Evolutionary conservation across 2,329 filamentous ascomycete genomes (phyloP), one percentile per base, ranked within the genome.

Genomic region (Exserohilum rostratum): DNA sequence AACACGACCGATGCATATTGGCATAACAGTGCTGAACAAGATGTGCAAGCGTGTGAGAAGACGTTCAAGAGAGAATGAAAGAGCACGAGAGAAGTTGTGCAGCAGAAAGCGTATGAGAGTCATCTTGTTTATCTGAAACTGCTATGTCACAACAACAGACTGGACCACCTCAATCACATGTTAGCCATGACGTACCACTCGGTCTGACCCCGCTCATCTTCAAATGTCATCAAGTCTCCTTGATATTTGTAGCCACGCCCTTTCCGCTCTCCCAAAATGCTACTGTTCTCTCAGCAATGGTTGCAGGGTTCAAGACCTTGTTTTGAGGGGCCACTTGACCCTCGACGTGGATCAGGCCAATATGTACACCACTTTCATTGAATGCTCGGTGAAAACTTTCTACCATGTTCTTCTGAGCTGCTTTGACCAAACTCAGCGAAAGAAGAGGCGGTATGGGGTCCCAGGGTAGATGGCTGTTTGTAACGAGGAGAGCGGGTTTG

Each of bases 361-460:
- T 65, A 53, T 83, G 80, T 2, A 85, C 77, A 3, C 70, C 71
- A 2, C 77, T 76, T 46, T 74, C 64, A 10, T 61, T 59, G 50
- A 78, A 82, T 7, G 76, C 75, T 50, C 72, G 69, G 18, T 72
- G 62, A 58, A 84, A 67, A 13, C 73, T 79, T 52, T 80, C 68
- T 9, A 82, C 74, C 61, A 84, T 66, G 37, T 80, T 83, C 15
- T 78, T 69, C 71, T 85, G 82, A 0, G 81, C 76, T 1, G 81
- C 79, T 62, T 85, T 85, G 39, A 75, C 76, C 48, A 83, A 70
- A 2, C 79, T 82, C 5, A 84, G 69, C 0, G 79, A 79, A 17
- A 85, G 80, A 0, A 83, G 68, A 20, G 77, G 67, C 3, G 80
- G 78, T 1, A 78, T 62, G 0, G 82, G 82, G 22, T 80, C 70